Conservation (phyloP, 177 flowering plant genomes). For the Vitis hybrid region DNA sequence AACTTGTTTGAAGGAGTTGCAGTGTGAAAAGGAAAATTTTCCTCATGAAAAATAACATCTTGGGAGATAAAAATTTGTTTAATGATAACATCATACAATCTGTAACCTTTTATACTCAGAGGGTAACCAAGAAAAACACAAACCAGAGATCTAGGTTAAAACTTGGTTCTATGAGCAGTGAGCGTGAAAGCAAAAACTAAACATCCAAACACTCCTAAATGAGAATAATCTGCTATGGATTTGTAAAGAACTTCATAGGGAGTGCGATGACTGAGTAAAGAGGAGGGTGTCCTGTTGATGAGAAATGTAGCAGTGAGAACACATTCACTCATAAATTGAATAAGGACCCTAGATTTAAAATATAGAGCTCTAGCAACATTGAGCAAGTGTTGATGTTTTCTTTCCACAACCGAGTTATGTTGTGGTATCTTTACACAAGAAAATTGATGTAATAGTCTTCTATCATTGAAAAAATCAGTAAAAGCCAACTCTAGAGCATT, state of each 20-base stretch:
- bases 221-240: neutral
- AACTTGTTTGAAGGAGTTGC: no score
- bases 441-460: neutral
- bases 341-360: neutral
- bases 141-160: neutral
- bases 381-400: conserved; percentile 3
- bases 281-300: neutral
- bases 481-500: no score
- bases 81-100: neutral
- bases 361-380: neutral
- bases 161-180: neutral
- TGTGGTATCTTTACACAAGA: neutral
- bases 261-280: neutral
- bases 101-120: neutral
- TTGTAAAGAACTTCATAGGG: conserved; percentile 3
- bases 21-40: no score
- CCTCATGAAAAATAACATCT: no score
- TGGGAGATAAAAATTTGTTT: no score
- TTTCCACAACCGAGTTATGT: neutral
- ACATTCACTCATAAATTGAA: neutral
- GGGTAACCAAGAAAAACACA: conserved; percentile 10
- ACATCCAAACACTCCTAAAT: conserved; percentile 7
- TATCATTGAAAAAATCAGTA: no score
- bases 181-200: neutral
- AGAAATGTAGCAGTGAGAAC: neutral